Base-by-base conservation (phyloP, 495 filamentous ascomycete genomes). In the Daldinia concentrica region DNA sequence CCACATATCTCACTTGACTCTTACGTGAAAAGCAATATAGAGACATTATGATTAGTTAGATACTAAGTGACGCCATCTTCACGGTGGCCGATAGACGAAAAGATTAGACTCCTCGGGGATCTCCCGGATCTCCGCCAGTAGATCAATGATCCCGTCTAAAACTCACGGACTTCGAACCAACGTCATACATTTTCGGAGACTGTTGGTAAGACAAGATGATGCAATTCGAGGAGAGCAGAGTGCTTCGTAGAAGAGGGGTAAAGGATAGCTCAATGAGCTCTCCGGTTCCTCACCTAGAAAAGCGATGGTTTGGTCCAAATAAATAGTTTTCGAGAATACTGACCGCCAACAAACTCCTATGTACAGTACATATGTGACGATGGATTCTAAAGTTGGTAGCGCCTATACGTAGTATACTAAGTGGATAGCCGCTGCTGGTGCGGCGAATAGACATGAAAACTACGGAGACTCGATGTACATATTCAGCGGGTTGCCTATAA, bases 61-160 rank as follows among this genome's bases (percentile, higher is more conserved):
- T 39, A 6, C 39, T 51, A 41, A 24, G 9, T 29, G 50, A 27
- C 30, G 14, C 50, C 56, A 57, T 65, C 36, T 50, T 56, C 27
- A 41, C 43, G 22, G 32, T 17, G 32, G 19, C 4, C 30, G 56
- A 30, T 68, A 61, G 61, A 68, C 60, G 60, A 60, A 50, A 66
- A 58, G 24, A 22, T 19, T 14, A 64, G 51, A 64, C 58, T 63
- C 39, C 36, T 37, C 22, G 30, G 59, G 41, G 17, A 62, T 65
- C 58, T 66, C 32, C 17, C 57, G 58, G 14, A 66, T 58, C 59
- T 52, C 52, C 54, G 48, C 55, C 39, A 64, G 56, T 64, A 72
- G 59, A 69, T 73, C 64, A 57, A 55, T 27, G 56, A 60, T 61
- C 70, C 41, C 22, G 22, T 58, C 50, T 64, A 27, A 58, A 66